Conservation (phyloP, 345 rosid genomes). For the Corchorus capsularis region DNA sequence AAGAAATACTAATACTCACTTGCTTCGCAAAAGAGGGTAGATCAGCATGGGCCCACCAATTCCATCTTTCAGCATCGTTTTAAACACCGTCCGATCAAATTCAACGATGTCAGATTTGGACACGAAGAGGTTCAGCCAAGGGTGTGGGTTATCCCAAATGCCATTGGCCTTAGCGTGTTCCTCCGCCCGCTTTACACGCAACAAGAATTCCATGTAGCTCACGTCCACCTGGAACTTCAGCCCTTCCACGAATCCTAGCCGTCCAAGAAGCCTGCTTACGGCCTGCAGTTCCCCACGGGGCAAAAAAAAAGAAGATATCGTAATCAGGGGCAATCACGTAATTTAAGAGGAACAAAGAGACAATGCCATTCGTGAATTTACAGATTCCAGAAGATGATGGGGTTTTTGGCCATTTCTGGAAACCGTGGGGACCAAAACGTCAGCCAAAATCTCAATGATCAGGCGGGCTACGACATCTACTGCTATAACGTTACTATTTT, state of each 20-base stretch:
- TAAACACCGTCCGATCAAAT: conserved; percentile 75
- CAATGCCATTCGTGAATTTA: conserved; percentile 19
- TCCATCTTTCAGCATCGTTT: conserved; percentile 61
- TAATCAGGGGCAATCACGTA: conserved; percentile 34
- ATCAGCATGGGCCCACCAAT: conserved; percentile 90
- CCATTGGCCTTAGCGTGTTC: conserved; percentile 61
- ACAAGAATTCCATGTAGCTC: conserved; percentile 65
- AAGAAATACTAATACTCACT: conserved; percentile 41
- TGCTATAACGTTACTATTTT: conserved; percentile 18
- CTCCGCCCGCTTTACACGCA: conserved; percentile 71
- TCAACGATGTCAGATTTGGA: conserved; percentile 55
- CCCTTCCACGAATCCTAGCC: conserved; percentile 49
- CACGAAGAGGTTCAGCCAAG: conserved; percentile 89
- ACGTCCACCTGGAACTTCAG: conserved; percentile 64
- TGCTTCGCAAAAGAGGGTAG: conserved; percentile 84
- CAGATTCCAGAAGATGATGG: conserved; percentile 52
- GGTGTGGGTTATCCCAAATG: conserved; percentile 89
- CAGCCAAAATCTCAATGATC: conserved; percentile 44
- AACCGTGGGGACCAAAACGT: conserved; percentile 48
- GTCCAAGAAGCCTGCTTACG: conserved; percentile 50
- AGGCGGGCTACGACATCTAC: conserved; percentile 14
- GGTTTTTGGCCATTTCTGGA: conserved; percentile 48
- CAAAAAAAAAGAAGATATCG: neutral
- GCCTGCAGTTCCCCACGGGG: conserved; percentile 30
- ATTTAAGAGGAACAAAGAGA: neutral